Evolutionary conservation across 768 basidiomycete species (phyloP).

Genomic region (Termitomyces sp.): DNA sequence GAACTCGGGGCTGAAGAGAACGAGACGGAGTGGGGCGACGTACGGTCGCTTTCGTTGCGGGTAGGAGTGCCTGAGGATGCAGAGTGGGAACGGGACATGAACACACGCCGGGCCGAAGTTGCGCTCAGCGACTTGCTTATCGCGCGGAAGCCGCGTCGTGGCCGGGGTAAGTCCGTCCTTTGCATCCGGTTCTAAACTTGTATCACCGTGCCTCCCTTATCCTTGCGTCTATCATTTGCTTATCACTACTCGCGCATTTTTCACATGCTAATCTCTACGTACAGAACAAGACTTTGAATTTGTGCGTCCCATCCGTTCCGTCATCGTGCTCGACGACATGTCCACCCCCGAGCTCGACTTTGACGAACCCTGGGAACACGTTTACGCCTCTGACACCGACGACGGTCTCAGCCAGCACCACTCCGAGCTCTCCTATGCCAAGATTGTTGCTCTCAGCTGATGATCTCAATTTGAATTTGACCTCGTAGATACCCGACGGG

Average conservation of each 20-base stretch:
- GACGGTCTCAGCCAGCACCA: conserved; percentile 15
- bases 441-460: conserved; percentile 22
- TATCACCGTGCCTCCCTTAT: not conserved
- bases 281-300: conserved; percentile 53
- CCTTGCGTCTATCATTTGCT: conserved; percentile 2
- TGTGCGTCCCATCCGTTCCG: conserved; percentile 45
- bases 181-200: not conserved
- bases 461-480: not conserved
- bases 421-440: conserved; percentile 36
- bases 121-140: conserved; percentile 19
- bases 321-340: conserved; percentile 53
- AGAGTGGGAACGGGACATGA: not conserved
- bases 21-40: conserved; percentile 12
- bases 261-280: not conserved
- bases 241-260: not conserved
- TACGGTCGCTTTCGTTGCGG: not conserved
- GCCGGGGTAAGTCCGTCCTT: conserved; percentile 28
- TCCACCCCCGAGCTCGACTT: conserved; percentile 30
- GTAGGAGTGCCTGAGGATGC: not conserved
- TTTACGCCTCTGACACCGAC: conserved; percentile 35
- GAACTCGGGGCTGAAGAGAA: conserved; percentile 5
- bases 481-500: not conserved
- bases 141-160: conserved; percentile 34
- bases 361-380: conserved; percentile 59
- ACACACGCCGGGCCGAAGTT: conserved; percentile 9